phyloP scores from a whole-genome alignment of 352 stramenopile genomes.

The Pythium periplocum region DNA sequence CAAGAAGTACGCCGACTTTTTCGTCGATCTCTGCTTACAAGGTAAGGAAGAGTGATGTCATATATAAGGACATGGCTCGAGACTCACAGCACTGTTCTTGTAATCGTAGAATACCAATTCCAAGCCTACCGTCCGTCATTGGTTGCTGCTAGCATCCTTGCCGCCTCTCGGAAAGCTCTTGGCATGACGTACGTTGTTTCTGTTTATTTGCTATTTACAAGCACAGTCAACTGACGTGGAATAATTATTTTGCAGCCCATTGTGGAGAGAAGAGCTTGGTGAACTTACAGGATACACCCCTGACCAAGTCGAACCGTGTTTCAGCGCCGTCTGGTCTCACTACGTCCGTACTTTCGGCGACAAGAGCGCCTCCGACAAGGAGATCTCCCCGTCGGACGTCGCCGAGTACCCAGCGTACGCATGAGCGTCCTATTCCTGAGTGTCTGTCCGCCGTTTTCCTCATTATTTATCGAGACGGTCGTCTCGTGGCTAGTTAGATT shows the following conservation, averaged over 20 bases:
- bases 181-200: conserved; percentile 43
- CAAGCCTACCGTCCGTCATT: conserved; percentile 81
- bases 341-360: conserved; percentile 73
- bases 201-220: conserved; percentile 1
- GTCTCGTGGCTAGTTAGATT: too few relatives aligned
- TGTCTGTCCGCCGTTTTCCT: too few relatives aligned
- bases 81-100: too few relatives aligned
- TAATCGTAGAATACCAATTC: conserved; percentile 57
- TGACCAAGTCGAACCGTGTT: conserved; percentile 78
- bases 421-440: conserved; percentile 2
- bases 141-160: conserved; percentile 68
- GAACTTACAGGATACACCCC: conserved; percentile 76
- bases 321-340: conserved; percentile 77
- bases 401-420: conserved; percentile 26
- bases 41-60: conserved; percentile 3
- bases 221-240: too few relatives aligned
- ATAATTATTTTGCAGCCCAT: conserved; percentile 23
- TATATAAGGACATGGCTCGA: too few relatives aligned
- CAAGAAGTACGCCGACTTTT: conserved; percentile 83
- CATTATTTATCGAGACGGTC: too few relatives aligned
- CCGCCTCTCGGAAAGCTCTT: conserved; percentile 69
- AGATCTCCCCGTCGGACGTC: conserved; percentile 72
- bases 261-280: conserved; percentile 81
- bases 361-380: conserved; percentile 43
- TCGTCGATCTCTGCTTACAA: conserved; percentile 80